A percentile compares a stretch with the other conserved stretches of the same genome.
phyloP scores from a whole-genome alignment of 495 filamentous ascomycete genomes.

The Copromyces sp. region DNA sequence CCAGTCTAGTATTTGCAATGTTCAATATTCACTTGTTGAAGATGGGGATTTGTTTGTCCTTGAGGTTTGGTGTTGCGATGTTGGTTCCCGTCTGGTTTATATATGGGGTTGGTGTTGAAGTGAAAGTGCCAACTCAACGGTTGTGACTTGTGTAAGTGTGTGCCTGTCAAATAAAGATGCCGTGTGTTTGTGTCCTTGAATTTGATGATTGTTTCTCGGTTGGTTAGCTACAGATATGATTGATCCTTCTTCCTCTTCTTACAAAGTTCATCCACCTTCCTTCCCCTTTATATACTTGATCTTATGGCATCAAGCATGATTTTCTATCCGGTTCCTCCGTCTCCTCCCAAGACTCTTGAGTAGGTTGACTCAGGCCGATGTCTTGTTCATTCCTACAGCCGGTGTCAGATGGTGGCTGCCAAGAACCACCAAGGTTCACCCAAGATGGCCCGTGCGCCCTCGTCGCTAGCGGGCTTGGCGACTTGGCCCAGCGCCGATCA shows the following conservation, averaged over 20 bases:
- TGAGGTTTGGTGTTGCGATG: neutral
- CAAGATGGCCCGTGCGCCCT: neutral
- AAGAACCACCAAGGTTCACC: neutral
- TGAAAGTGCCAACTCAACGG: neutral
- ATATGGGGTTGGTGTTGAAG: neutral
- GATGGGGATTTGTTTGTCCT: neutral
- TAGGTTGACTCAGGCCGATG: constrained; percentile 20
- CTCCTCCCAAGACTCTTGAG: neutral
- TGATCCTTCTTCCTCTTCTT: neutral
- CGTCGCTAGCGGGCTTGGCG: neutral
- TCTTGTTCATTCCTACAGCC: neutral
- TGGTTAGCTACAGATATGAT: neutral
- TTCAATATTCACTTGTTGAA: neutral
- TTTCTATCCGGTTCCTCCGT: neutral
- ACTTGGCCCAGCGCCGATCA: neutral
- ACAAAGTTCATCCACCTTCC: neutral
- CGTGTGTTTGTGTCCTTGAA: neutral
- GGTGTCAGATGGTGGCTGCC: neutral
- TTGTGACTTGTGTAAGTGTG: neutral
- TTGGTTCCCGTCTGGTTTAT: neutral
- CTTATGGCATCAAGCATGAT: neutral
- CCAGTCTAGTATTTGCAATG: neutral
- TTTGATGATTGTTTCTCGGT: neutral
- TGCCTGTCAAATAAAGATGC: neutral
- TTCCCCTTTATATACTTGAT: neutral